phyloP scores from a whole-genome alignment of 2,329 filamentous ascomycete genomes.

The Colletotrichum agaves region DNA sequence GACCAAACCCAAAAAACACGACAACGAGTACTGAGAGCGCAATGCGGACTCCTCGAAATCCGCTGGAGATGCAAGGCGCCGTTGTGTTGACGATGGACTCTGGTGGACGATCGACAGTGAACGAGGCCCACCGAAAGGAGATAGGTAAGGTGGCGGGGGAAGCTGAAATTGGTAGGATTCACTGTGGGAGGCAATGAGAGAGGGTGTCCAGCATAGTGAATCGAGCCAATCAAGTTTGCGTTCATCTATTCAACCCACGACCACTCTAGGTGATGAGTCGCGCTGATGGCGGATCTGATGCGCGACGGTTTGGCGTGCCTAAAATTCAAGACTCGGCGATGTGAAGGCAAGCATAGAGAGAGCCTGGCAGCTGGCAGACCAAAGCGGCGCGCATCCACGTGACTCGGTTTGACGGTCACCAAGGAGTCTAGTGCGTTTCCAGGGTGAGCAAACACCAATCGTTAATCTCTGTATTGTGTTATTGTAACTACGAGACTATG shows the following conservation, averaged over 20 bases:
- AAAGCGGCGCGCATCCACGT: constrained; percentile 35
- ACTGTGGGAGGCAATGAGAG: neutral
- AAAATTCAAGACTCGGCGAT: constrained; percentile 22
- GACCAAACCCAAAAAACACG: too few species aligned
- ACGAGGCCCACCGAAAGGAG: neutral
- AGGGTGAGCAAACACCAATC: too few species aligned
- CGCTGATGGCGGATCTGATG: neutral
- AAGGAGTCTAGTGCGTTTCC: too few species aligned
- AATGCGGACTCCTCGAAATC: too few species aligned
- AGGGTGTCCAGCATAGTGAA: neutral
- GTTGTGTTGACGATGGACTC: neutral
- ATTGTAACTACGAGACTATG: too few species aligned
- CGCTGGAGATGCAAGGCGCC: neutral
- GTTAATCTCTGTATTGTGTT: too few species aligned
- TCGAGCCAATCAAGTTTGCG: too few species aligned
- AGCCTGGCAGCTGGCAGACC: constrained; percentile 14
- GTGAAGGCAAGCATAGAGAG: constrained; percentile 9
- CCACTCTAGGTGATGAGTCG: neutral
- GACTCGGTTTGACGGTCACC: neutral
- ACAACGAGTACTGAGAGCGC: too few species aligned
- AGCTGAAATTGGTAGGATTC: neutral
- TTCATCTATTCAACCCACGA: neutral
- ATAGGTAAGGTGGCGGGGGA: neutral
- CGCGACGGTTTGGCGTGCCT: constrained; percentile 10
- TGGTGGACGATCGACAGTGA: neutral